Evolutionary conservation across 805 yeast species (phyloP).

Genomic region (Metschnikowia lachancei): DNA sequence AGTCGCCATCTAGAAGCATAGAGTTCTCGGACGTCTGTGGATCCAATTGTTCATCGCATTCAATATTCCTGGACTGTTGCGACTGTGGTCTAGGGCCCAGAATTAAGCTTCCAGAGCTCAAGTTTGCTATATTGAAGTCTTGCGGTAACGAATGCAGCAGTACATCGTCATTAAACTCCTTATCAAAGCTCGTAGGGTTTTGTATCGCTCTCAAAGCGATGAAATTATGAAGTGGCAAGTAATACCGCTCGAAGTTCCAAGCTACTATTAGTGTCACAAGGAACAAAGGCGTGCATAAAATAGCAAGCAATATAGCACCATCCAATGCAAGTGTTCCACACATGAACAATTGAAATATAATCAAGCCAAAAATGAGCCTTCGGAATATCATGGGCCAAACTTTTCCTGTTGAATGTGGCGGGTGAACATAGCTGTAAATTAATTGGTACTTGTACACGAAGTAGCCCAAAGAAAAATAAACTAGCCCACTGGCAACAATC

Average conservation of each 20-base stretch:
- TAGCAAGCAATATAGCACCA: constrained; percentile 51
- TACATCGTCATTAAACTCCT: constrained; percentile 41
- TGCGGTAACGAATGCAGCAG: constrained; percentile 14
- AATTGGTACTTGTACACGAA: constrained; percentile 62
- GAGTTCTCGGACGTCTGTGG: constrained; percentile 11
- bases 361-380: constrained; percentile 52
- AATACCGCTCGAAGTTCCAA: constrained; percentile 53
- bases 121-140: constrained; percentile 1
- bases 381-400: constrained; percentile 65
- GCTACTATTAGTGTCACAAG: constrained; percentile 44
- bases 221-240: constrained; percentile 51
- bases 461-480: constrained; percentile 54
- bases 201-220: constrained; percentile 60
- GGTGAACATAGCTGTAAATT: constrained; percentile 59
- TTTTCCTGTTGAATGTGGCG: constrained; percentile 64
- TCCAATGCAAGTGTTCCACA: constrained; percentile 62
- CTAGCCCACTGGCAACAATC: constrained; percentile 56
- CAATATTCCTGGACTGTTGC: not conserved
- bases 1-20: constrained; percentile 19
- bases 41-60: not conserved
- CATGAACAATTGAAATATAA: constrained; percentile 60
- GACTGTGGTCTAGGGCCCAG: not conserved
- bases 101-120: constrained; percentile 7
- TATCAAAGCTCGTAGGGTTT: constrained; percentile 39
- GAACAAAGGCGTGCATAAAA: constrained; percentile 48